A percentile compares a stretch with the other conserved stretches of the same genome.
phyloP scores from a whole-genome alignment of 2,329 filamentous ascomycete genomes.

The Teratosphaeria zuluensis region DNA sequence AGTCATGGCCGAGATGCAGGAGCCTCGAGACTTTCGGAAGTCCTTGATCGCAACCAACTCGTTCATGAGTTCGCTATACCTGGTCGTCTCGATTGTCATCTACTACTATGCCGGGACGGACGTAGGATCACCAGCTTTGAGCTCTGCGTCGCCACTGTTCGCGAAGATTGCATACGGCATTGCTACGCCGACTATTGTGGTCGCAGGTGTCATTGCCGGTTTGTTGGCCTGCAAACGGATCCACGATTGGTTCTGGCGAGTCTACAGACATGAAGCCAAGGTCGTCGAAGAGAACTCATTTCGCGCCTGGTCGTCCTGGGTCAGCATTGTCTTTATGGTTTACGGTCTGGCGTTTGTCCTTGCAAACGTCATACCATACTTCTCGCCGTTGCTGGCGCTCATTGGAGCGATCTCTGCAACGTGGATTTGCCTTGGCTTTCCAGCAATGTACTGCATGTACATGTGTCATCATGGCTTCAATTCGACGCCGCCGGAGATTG shows the following conservation, averaged over 20 bases:
- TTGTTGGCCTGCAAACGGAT: constrained; percentile 59
- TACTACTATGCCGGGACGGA: constrained; percentile 54
- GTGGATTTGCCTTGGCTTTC: constrained; percentile 33
- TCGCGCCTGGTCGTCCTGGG: constrained; percentile 41
- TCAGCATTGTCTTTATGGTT: constrained; percentile 44
- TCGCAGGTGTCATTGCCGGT: constrained; percentile 60
- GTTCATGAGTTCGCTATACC: constrained; percentile 34
- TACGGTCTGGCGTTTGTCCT: constrained; percentile 61
- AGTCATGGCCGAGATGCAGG: not conserved
- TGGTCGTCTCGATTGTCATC: constrained; percentile 55
- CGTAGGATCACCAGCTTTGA: constrained; percentile 56
- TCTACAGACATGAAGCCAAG: constrained; percentile 39
- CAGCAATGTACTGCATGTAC: not conserved
- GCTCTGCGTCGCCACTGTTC: constrained; percentile 46
- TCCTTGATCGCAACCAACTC: not conserved
- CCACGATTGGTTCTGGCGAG: constrained; percentile 54
- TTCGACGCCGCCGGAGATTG: not conserved
- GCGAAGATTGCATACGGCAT: constrained; percentile 59
- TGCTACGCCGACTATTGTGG: constrained; percentile 60
- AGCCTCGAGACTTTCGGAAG: not conserved
- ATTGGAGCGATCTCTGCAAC: constrained; percentile 52
- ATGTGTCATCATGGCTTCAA: not conserved
- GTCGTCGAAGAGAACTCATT: not conserved
- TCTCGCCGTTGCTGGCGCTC: constrained; percentile 56
- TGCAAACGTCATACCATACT: constrained; percentile 60